Evolutionary conservation across 805 yeast species (phyloP), one percentile per base, ranked within the genome.

Genomic region (Tetrapisispora phaffii): DNA sequence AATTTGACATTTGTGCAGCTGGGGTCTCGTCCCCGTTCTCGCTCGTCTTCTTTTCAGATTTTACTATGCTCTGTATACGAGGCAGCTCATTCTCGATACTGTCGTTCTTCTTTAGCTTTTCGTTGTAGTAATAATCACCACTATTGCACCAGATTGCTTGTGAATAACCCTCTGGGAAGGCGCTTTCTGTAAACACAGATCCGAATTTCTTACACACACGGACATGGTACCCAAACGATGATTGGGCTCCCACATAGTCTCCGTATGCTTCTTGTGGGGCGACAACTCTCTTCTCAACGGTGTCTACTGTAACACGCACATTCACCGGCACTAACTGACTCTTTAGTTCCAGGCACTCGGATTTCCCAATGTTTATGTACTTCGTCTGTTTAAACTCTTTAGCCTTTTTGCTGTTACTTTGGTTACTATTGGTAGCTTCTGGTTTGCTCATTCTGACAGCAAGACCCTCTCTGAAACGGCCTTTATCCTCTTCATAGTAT

Each of bases 251-350:
- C 12, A 69, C 65, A 32, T 67, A 64, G 1, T 82, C 85, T 1
- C 65, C 67, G 52, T 85, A 84, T 0, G 93, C 94, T 41, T 74
- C 79, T 10, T 67, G 52, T 7, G 93, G 86, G 0, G 86, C 76
- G 0, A 85, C 93, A 12, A 86, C 76, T 44, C 72, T 74, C 42
- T 72, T 73, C 10, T 74, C 74, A 38, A 76, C 68, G 9, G 79
- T 50, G 55, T 89, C 86, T 1, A 89, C 85, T 0, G 94, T 85
- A 9, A 89, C 95, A 51, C 95, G 70, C 15, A 82, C 86, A 53
- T 84, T 79, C 0, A 77, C 74, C 2, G 95, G 95, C 3, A 85
- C 80, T 46, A 79, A 79, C 50, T 74, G 76, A 7, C 70, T 67
- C 7, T 62, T 63, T 42, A 88, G 70, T 57, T 81, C 81, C 28